Conservation (phyloP, 495 filamentous ascomycete species). For the Pseudomonodictys pantanalensis region DNA sequence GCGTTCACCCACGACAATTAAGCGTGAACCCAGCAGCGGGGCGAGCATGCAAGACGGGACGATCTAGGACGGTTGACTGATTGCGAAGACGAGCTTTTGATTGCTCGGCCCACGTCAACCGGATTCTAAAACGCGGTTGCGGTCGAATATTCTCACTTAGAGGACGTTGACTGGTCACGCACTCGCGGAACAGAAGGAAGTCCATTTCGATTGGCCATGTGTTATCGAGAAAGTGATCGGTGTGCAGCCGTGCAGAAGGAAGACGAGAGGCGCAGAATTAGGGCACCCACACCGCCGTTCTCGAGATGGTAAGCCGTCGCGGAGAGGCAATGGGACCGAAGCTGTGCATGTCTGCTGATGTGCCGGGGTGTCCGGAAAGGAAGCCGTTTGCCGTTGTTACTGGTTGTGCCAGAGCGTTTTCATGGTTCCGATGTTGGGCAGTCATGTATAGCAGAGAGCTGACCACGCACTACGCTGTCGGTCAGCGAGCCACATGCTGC, state of each 20-base stretch:
- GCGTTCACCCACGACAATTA: conserved; percentile 3
- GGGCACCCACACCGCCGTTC: conserved; percentile 23
- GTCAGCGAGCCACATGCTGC: too few relatives aligned
- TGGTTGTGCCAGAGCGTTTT: not conserved
- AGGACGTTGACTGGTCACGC: not conserved
- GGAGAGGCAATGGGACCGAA: not conserved
- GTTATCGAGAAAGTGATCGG: conserved; percentile 8
- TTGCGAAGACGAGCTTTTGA: not conserved
- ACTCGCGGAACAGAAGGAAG: not conserved
- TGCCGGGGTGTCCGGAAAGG: not conserved
- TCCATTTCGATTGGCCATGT: not conserved
- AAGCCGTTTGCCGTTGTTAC: not conserved
- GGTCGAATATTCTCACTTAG: too few relatives aligned
- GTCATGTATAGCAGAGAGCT: too few relatives aligned
- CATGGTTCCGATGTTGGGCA: too few relatives aligned
- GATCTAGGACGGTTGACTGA: conserved; percentile 3
- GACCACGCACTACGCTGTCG: too few relatives aligned
- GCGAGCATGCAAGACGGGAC: conserved; percentile 7
- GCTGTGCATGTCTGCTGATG: too few relatives aligned
- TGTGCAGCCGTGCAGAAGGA: conserved; percentile 4
- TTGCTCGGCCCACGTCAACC: too few relatives aligned
- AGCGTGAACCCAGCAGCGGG: conserved; percentile 6
- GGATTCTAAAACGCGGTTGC: too few relatives aligned
- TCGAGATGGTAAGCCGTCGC: not conserved
- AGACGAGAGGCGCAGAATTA: conserved; percentile 15